phyloP scores from a whole-genome alignment of 1,284 basidiomycete genomes.

The Flammula alnicola region DNA sequence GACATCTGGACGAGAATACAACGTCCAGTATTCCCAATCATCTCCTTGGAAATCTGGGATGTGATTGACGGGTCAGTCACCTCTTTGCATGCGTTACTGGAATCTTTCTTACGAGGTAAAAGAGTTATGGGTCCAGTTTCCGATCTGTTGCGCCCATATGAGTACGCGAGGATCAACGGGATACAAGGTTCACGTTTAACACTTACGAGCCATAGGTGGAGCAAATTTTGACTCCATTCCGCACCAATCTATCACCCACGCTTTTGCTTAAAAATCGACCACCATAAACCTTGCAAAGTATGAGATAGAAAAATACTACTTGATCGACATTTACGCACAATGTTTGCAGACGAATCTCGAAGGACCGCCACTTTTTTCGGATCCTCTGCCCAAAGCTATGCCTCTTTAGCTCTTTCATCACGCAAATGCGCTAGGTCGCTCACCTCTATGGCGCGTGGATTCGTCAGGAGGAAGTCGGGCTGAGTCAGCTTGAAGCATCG shows the following conservation, averaged over 20 bases:
- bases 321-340: conserved; percentile 3
- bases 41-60: conserved; percentile 8
- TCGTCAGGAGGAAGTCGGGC: conserved; percentile 4
- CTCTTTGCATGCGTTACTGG: neutral
- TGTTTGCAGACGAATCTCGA: neutral
- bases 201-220: conserved; percentile 9
- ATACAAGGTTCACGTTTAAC: too few relatives aligned
- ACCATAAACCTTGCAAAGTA: conserved; percentile 11
- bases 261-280: conserved; percentile 11
- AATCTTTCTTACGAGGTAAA: conserved; percentile 6
- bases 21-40: conserved; percentile 12
- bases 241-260: conserved; percentile 6
- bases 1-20: conserved; percentile 3
- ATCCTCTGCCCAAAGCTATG: conserved; percentile 10
- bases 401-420: neutral
- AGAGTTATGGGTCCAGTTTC: conserved; percentile 6
- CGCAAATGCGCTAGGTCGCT: neutral
- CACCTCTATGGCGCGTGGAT: conserved; percentile 7
- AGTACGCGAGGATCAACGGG: neutral
- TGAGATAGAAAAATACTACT: neutral
- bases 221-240: conserved; percentile 5
- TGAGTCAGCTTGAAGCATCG: neutral
- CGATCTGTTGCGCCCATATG: neutral
- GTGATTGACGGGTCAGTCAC: neutral
- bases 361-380: conserved; percentile 4